A percentile compares a stretch with the other conserved stretches of the same genome.
Evolutionary conservation across 1,284 basidiomycete species (phyloP).

Genomic region (Ustilago loliicola): DNA sequence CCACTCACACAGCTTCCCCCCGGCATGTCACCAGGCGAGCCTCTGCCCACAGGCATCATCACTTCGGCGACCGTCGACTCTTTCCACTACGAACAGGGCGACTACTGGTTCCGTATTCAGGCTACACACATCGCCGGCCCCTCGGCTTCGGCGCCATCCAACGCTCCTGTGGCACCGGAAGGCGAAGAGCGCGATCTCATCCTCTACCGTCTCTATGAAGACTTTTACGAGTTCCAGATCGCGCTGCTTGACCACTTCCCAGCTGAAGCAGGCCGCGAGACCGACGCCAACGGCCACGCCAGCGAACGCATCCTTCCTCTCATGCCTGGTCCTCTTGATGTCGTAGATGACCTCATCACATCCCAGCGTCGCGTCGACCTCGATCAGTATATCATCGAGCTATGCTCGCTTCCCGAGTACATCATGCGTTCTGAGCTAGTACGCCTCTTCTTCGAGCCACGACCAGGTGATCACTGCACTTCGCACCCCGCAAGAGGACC

Average conservation of each 20-base stretch:
- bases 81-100: slow-evolving; percentile 94
- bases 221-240: slow-evolving; percentile 98
- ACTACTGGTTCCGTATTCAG: slow-evolving; percentile 97
- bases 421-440: slow-evolving; percentile 85
- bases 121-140: slow-evolving; percentile 76
- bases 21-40: slow-evolving; percentile 58
- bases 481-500: slow-evolving; percentile 42
- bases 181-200: slow-evolving; percentile 79
- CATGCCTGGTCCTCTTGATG: slow-evolving; percentile 89
- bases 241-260: slow-evolving; percentile 73
- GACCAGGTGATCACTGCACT: slow-evolving; percentile 80
- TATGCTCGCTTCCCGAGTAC: slow-evolving; percentile 81
- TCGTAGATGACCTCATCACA: slow-evolving; percentile 88
- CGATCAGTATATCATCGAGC: slow-evolving; percentile 85
- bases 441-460: slow-evolving; percentile 85
- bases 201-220: slow-evolving; percentile 94
- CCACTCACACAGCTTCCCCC: slow-evolving; percentile 58
- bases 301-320: slow-evolving; percentile 85
- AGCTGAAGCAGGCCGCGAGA: slow-evolving; percentile 47
- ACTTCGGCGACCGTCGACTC: slow-evolving; percentile 91
- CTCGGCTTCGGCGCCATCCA: slow-evolving; percentile 36
- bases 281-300: slow-evolving; percentile 69
- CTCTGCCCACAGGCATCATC: slow-evolving; percentile 77
- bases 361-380: slow-evolving; percentile 85
- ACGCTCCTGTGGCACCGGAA: slow-evolving; percentile 50